A percentile compares a stretch with the other conserved stretches of the same genome.
These are phyloP conservation scores for Trypanosoma caninum DNA, from an alignment of 208 protist genomes.

Conservation along the genomic window DNA sequence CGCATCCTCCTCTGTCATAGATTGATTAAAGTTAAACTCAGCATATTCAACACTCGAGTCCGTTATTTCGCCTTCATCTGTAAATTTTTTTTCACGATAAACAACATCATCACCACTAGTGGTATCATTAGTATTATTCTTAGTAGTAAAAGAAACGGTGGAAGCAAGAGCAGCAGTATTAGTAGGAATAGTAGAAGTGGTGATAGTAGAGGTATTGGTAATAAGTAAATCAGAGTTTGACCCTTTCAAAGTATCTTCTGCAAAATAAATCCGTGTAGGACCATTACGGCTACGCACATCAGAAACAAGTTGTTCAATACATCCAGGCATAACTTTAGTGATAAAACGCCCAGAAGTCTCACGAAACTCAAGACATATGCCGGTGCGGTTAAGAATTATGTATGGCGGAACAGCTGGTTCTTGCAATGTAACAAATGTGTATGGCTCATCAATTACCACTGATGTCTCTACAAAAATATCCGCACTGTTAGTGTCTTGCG, in stretches of 20 bases:
- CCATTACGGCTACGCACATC: slow-evolving; percentile 1
- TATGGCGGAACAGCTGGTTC: slow-evolving; percentile 52
- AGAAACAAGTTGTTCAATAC: slow-evolving; percentile 28
- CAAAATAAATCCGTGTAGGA: slow-evolving; percentile 20
- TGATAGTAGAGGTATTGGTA: background rate
- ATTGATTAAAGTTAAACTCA: slow-evolving; percentile 24
- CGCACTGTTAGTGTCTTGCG: slow-evolving; percentile 6
- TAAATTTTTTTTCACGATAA: no score
- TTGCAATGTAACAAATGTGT: slow-evolving; percentile 84
- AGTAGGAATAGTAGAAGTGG: background rate
- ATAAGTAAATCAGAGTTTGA: background rate
- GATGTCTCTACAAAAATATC: slow-evolving; percentile 72
- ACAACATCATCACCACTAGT: no score
- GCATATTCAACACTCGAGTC: slow-evolving; percentile 3
- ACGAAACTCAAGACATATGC: slow-evolving; percentile 36
- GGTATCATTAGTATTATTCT: no score
- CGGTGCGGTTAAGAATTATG: slow-evolving; percentile 74
- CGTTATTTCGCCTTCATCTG: background rate
- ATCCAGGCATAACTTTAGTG: slow-evolving; percentile 44
- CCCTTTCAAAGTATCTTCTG: no score
- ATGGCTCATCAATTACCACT: slow-evolving; percentile 51
- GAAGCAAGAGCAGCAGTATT: background rate
- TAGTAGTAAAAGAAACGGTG: background rate
- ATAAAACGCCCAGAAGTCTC: slow-evolving; percentile 60
- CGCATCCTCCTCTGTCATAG: slow-evolving; percentile 26